Conservation (phyloP, 768 basidiomycete genomes). For the Cystofilobasidium bisporidii region DNA sequence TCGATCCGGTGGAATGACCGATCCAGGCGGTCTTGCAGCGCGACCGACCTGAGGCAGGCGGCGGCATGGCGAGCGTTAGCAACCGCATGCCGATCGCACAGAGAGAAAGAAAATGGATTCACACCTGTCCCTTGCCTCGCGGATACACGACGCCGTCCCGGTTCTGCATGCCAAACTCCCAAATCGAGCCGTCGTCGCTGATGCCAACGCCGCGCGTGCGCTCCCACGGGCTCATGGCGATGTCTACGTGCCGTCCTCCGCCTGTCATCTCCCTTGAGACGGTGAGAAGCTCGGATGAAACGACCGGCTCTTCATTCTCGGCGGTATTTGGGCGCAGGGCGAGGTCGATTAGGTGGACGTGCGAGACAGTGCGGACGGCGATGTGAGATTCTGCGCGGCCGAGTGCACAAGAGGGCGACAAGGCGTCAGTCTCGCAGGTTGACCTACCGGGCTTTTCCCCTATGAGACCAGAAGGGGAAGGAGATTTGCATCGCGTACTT, state of each 20-base stretch:
- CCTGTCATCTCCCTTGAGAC: slow-evolving; percentile 1
- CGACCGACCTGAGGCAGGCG: not conserved
- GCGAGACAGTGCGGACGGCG: slow-evolving; percentile 15
- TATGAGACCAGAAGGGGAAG: not conserved
- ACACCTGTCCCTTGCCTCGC: slow-evolving; percentile 1
- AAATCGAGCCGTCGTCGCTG: slow-evolving; percentile 15
- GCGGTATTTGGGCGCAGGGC: not conserved
- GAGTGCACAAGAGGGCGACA: no score
- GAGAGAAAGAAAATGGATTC: not conserved
- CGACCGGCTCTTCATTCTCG: not conserved
- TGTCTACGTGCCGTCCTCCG: slow-evolving; percentile 16
- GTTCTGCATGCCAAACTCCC: slow-evolving; percentile 16
- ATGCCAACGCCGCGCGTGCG: slow-evolving; percentile 9
- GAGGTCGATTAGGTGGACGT: slow-evolving; percentile 6
- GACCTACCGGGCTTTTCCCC: no score
- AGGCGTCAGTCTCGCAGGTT: no score
- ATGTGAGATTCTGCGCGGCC: not conserved
- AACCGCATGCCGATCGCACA: no score
- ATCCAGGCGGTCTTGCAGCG: not conserved
- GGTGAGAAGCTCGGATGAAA: not conserved
- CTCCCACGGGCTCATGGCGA: slow-evolving; percentile 16
- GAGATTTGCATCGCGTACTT: not conserved
- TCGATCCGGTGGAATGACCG: slow-evolving; percentile 16
- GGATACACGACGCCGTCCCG: not conserved
- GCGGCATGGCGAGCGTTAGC: not conserved